Evolutionary conservation across 1,139 yeast species (phyloP).

Genomic region (Pichia sp.): DNA sequence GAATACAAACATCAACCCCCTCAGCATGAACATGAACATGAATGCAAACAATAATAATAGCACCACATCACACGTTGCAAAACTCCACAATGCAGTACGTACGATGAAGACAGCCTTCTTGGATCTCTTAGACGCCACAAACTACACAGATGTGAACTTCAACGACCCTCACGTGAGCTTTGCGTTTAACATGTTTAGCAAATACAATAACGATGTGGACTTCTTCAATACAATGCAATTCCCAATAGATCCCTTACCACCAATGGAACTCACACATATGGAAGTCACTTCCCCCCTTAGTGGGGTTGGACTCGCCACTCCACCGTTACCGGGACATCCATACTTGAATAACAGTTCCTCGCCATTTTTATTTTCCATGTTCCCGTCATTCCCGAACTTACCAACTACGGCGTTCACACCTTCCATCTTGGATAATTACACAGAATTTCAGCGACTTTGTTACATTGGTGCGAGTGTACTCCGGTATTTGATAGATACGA

Average conservation of each 20-base stretch:
- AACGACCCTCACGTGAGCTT: constrained; percentile 10
- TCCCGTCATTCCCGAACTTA: constrained; percentile 7
- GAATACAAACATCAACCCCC: no score
- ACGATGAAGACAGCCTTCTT: constrained; percentile 1
- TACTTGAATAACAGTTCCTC: background rate
- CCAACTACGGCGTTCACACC: constrained; percentile 1
- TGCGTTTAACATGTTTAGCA: constrained; percentile 4
- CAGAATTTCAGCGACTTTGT: no score
- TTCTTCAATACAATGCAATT: constrained; percentile 6
- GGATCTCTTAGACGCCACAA: constrained; percentile 1
- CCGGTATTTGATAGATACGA: no score
- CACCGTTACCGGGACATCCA: background rate
- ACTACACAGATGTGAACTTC: constrained; percentile 3
- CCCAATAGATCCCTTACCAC: background rate
- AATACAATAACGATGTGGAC: constrained; percentile 8
- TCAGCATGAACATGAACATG: no score
- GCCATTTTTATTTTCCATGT: constrained; percentile 3
- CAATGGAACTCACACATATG: background rate
- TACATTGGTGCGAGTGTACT: no score
- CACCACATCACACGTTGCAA: no score
- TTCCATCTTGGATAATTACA: no score
- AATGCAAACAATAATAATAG: no score
- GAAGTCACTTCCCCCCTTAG: no score
- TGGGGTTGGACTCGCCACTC: no score
- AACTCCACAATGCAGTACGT: background rate